These are phyloP conservation scores for Ormosia semicastrata DNA, from an alignment of 306 rosid species.

Conservation along the genomic window DNA sequence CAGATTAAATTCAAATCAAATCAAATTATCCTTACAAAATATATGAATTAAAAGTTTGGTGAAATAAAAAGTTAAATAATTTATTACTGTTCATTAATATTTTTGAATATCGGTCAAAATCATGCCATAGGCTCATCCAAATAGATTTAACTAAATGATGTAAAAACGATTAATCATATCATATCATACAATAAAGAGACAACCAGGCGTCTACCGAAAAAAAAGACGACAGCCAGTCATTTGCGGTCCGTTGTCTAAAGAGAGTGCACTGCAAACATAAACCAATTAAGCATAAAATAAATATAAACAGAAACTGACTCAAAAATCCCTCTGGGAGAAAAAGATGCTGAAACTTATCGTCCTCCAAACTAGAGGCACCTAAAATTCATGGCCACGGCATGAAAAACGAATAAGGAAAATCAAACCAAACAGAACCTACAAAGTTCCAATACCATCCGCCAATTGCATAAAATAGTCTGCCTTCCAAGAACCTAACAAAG, in stretches of 20 bases:
- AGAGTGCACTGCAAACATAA: constrained; percentile 28
- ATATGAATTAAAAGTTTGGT: too few relatives aligned
- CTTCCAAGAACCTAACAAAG: constrained; percentile 42
- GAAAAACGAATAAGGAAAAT: constrained; percentile 26
- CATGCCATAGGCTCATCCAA: background rate
- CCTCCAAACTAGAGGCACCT: constrained; percentile 44
- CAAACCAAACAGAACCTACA: constrained; percentile 43
- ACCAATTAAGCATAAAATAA: constrained; percentile 38
- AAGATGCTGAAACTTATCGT: constrained; percentile 28
- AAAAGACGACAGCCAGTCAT: too few relatives aligned
- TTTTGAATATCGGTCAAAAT: too few relatives aligned
- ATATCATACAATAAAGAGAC: background rate
- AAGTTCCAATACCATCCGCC: constrained; percentile 41
- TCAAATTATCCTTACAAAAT: too few relatives aligned
- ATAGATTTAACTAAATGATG: background rate
- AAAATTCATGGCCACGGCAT: constrained; percentile 44
- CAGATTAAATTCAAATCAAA: too few relatives aligned
- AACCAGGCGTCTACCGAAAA: background rate
- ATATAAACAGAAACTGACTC: constrained; percentile 48
- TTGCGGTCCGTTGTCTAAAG: background rate
- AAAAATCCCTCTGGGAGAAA: constrained; percentile 44
- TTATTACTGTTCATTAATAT: background rate
- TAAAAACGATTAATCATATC: background rate
- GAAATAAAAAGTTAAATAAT: background rate
- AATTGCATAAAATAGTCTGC: constrained; percentile 47